These are phyloP conservation scores for Purshia tridentata DNA, from an alignment of 306 rosid species.

Conservation along the genomic window DNA sequence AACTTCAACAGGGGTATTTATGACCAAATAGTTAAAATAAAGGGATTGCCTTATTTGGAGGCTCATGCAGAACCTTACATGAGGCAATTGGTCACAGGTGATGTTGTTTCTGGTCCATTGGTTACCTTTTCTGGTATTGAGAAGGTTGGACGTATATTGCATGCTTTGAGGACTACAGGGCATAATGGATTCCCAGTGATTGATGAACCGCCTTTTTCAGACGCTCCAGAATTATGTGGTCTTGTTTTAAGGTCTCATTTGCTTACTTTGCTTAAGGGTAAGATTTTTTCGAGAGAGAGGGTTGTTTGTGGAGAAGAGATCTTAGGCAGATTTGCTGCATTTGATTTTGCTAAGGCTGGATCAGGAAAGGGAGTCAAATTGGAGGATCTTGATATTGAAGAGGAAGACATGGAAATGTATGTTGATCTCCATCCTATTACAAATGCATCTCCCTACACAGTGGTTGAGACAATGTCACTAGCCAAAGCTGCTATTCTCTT, in stretches of 20 bases:
- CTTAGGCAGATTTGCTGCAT: constrained; percentile 38
- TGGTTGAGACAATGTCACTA: constrained; percentile 72
- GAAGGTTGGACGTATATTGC: constrained; percentile 59
- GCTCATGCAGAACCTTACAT: constrained; percentile 80
- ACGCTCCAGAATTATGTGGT: constrained; percentile 73
- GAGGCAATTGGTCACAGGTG: constrained; percentile 66
- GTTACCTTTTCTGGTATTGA: constrained; percentile 63
- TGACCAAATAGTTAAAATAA: constrained; percentile 78
- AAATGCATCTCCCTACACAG: constrained; percentile 68
- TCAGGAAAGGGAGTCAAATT: constrained; percentile 77
- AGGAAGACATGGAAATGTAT: constrained; percentile 79
- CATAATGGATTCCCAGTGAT: constrained; percentile 95
- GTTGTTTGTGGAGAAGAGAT: constrained; percentile 24
- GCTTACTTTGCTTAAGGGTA: constrained; percentile 72
- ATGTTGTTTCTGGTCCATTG: constrained; percentile 72
- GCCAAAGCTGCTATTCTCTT: constrained; percentile 81
- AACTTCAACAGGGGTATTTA: constrained; percentile 73
- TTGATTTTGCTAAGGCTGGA: constrained; percentile 82
- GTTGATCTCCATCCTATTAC: constrained; percentile 76
- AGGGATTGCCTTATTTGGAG: constrained; percentile 78
- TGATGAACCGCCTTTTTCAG: constrained; percentile 79
- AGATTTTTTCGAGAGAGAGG: constrained; percentile 52
- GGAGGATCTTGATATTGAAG: constrained; percentile 64
- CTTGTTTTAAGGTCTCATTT: constrained; percentile 83
- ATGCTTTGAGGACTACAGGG: constrained; percentile 43